These are phyloP conservation scores for Trifolium fragiferum DNA, from an alignment of 306 rosid genomes.

Conservation along the genomic window DNA sequence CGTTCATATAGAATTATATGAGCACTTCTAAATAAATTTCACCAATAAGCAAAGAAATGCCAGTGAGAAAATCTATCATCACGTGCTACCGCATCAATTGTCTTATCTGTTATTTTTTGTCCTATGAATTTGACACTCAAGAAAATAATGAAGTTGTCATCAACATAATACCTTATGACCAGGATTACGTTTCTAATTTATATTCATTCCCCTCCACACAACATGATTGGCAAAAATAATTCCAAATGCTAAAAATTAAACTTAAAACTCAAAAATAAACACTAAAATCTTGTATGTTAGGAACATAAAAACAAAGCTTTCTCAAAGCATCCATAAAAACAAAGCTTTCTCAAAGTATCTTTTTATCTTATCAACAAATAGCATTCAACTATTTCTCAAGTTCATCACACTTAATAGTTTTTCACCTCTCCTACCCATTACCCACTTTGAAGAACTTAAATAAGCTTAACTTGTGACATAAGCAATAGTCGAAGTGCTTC, in stretches of 20 bases:
- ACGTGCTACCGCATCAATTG: constrained; percentile 2
- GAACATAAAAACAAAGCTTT: constrained; percentile 5
- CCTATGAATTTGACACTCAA: constrained; percentile 26
- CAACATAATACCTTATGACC: constrained; percentile 1
- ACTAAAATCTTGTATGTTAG: not conserved
- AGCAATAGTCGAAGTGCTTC: not conserved
- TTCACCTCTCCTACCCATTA: too few species aligned
- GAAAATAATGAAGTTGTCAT: constrained; percentile 2
- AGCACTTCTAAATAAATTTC: constrained; percentile 29
- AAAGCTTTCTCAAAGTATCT: not conserved
- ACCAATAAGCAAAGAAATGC: constrained; percentile 25
- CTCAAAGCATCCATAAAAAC: constrained; percentile 4
- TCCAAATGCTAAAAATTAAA: not conserved
- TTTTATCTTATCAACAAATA: not conserved
- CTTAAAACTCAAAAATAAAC: not conserved
- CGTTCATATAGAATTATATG: constrained; percentile 24
- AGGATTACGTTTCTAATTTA: constrained; percentile 5
- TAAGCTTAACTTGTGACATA: constrained; percentile 16
- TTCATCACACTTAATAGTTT: not conserved
- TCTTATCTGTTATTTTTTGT: constrained; percentile 1
- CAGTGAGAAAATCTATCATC: not conserved
- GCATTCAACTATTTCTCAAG: not conserved
- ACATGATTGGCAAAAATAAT: too few species aligned
- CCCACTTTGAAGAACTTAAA: not conserved
- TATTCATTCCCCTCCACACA: not conserved